Evolutionary conservation across 495 filamentous ascomycete species (phyloP).

Genomic region (Aspergillus conjunctus): DNA sequence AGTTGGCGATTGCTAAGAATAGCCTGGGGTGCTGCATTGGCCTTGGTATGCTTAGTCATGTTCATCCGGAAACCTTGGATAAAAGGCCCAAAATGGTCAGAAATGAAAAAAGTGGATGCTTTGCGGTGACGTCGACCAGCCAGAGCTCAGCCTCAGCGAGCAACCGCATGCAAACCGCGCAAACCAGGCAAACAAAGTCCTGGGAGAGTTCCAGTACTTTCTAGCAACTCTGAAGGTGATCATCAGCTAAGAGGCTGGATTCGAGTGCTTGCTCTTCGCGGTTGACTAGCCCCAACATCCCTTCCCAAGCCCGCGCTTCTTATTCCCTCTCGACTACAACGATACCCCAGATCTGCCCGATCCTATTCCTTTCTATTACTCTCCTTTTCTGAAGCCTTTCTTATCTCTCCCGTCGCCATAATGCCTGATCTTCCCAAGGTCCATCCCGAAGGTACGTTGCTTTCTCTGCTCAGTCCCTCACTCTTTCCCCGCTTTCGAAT

Average conservation of each 20-base stretch:
- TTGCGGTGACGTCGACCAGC: constrained; percentile 20
- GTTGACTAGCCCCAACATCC: constrained; percentile 16
- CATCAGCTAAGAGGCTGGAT: constrained; percentile 25
- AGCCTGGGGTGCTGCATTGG: constrained; percentile 12
- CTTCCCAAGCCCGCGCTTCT: constrained; percentile 16
- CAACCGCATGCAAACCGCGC: constrained; percentile 7
- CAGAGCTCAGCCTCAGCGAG: constrained; percentile 25
- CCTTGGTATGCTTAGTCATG: constrained; percentile 15
- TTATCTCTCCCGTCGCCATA: constrained; percentile 20
- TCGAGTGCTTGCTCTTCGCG: constrained; percentile 23
- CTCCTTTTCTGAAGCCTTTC: constrained; percentile 18
- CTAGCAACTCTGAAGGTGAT: constrained; percentile 31
- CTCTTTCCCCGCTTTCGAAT: constrained; percentile 41
- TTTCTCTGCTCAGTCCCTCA: constrained; percentile 26
- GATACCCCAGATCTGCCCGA: not conserved
- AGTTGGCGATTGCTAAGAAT: constrained; percentile 16
- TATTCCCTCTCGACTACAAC: constrained; percentile 21
- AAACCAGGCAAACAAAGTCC: constrained; percentile 41
- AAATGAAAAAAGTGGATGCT: not conserved
- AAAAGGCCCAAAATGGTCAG: not conserved
- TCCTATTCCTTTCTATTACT: constrained; percentile 17
- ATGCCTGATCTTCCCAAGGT: constrained; percentile 36
- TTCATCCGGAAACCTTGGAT: not conserved
- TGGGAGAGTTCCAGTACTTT: constrained; percentile 45
- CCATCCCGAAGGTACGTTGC: constrained; percentile 45